A percentile compares a stretch with the other conserved stretches of the same genome.
Conservation (phyloP, 805 yeast genomes). For the Zygoascus flipseniorum region DNA sequence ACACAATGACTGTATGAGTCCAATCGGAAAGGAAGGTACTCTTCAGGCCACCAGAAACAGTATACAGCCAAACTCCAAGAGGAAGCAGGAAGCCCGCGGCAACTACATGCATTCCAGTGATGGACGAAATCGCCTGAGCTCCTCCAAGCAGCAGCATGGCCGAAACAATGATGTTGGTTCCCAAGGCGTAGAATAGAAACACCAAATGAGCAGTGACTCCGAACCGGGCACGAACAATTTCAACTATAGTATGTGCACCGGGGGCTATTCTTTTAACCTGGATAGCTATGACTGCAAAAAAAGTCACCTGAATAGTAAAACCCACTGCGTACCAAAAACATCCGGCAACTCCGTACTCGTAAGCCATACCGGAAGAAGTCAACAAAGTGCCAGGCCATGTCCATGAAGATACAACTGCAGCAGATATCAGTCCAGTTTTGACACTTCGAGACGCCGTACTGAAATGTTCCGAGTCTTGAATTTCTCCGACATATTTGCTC, state of each 20-base stretch:
- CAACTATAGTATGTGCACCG: constrained; percentile 82
- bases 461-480: constrained; percentile 86
- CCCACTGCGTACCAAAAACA: constrained; percentile 83
- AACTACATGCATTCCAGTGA: constrained; percentile 74
- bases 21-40: constrained; percentile 76
- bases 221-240: constrained; percentile 70
- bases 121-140: constrained; percentile 65
- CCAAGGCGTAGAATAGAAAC: constrained; percentile 64
- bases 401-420: constrained; percentile 92
- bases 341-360: constrained; percentile 67
- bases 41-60: constrained; percentile 71
- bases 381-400: constrained; percentile 78
- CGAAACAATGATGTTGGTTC: constrained; percentile 81
- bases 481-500: constrained; percentile 71
- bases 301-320: constrained; percentile 76
- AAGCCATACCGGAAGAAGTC: constrained; percentile 69
- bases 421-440: constrained; percentile 71
- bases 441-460: constrained; percentile 88
- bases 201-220: constrained; percentile 63
- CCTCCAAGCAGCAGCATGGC: constrained; percentile 90
- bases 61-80: constrained; percentile 64
- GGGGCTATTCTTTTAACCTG: constrained; percentile 86
- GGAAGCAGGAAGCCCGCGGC: constrained; percentile 82
- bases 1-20: constrained; percentile 70
- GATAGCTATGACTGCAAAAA: constrained; percentile 79